These are phyloP conservation scores for Gossypium arboreum DNA, from an alignment of 345 rosid species.

Conservation along the genomic window DNA sequence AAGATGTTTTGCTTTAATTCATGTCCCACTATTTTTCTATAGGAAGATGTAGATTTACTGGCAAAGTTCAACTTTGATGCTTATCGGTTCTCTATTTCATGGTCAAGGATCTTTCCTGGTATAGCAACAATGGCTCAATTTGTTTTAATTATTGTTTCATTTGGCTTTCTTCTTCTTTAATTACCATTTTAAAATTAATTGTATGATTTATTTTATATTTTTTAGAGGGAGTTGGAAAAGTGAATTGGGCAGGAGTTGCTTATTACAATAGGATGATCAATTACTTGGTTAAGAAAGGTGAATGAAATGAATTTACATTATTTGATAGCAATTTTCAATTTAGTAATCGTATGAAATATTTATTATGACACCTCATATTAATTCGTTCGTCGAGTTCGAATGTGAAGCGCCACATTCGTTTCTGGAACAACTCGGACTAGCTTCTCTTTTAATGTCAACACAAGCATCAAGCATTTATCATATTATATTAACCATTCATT, in stretches of 20 bases:
- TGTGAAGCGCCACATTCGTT: too few relatives aligned
- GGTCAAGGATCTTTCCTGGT: slow-evolving; percentile 77
- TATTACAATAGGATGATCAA: slow-evolving; percentile 56
- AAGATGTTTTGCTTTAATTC: too few relatives aligned
- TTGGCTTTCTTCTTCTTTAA: background rate
- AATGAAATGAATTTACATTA: background rate
- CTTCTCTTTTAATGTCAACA: too few relatives aligned
- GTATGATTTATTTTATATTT: background rate
- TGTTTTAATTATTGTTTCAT: background rate
- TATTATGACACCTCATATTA: too few relatives aligned
- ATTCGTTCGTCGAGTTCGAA: too few relatives aligned
- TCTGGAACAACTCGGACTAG: too few relatives aligned
- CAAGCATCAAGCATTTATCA: too few relatives aligned
- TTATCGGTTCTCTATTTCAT: slow-evolving; percentile 69
- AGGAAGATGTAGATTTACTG: slow-evolving; percentile 61
- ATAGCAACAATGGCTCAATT: slow-evolving; percentile 4
- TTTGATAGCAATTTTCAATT: background rate
- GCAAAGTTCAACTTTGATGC: slow-evolving; percentile 56
- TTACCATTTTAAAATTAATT: background rate
- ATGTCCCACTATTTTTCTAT: background rate
- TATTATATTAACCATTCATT: too few relatives aligned
- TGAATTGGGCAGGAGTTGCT: slow-evolving; percentile 56
- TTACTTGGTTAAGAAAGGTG: slow-evolving; percentile 44
- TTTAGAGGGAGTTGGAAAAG: slow-evolving; percentile 52
- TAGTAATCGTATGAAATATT: too few relatives aligned